Conservation (phyloP, 129 eudicot genomes). For the Mikania micrantha region DNA sequence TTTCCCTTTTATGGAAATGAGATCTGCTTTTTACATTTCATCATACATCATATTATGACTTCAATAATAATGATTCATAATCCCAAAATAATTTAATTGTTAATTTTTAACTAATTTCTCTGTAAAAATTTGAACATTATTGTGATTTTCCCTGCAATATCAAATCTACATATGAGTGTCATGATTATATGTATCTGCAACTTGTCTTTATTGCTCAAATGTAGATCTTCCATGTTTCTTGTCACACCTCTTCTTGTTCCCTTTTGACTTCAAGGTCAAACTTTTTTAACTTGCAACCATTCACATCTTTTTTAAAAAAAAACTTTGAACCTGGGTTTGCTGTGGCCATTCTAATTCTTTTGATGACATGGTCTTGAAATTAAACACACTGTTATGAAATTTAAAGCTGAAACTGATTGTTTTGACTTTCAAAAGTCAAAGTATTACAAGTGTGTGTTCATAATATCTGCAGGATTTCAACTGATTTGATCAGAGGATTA, state of each 20-base stretch:
- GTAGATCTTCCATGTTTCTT: neutral
- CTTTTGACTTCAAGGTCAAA: neutral
- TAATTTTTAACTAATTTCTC: slow-evolving; percentile 1
- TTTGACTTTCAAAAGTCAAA: neutral
- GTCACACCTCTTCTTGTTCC: neutral
- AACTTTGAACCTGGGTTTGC: neutral
- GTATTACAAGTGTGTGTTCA: neutral
- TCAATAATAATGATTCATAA: slow-evolving; percentile 13
- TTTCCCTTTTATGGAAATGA: slow-evolving; percentile 56
- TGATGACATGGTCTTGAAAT: neutral
- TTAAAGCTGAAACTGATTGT: neutral
- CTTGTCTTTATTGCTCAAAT: neutral
- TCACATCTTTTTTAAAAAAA: neutral
- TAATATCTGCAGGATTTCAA: too few species aligned
- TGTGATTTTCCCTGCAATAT: too few species aligned
- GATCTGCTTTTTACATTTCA: slow-evolving; percentile 68
- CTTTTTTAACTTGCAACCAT: neutral
- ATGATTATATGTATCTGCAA: neutral
- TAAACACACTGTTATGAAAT: too few species aligned
- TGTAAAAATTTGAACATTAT: too few species aligned
- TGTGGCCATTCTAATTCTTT: too few species aligned
- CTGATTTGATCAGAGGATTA: slow-evolving; percentile 18
- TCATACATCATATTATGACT: slow-evolving; percentile 34
- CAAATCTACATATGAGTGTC: too few species aligned
- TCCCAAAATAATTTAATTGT: slow-evolving; percentile 1